phyloP scores from a whole-genome alignment of 2,329 filamentous ascomycete species.

The Pseudovirgaria hyperparasitica region DNA sequence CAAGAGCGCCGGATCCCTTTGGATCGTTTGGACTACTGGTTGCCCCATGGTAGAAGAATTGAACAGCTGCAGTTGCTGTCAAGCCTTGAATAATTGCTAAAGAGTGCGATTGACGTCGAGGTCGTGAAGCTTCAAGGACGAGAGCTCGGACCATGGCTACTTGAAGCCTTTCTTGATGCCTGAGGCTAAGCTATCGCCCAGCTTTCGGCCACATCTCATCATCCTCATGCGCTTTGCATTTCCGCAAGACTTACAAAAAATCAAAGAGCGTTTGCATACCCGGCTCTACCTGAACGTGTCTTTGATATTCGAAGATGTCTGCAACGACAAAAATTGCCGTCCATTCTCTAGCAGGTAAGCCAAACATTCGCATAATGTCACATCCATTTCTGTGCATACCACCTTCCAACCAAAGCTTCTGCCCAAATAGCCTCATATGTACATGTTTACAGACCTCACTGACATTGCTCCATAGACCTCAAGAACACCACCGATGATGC shows the following conservation, averaged over 20 bases:
- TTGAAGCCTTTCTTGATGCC: too few species aligned
- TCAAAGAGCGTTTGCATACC: too few species aligned
- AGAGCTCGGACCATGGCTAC: too few species aligned
- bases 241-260: too few species aligned
- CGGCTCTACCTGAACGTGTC: too few species aligned
- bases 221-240: conserved; percentile 3
- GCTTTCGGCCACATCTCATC: conserved; percentile 7
- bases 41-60: conserved; percentile 58
- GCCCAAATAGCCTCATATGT: neutral
- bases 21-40: conserved; percentile 83
- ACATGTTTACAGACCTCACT: conserved; percentile 1
- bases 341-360: conserved; percentile 52
- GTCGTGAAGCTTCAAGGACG: too few species aligned
- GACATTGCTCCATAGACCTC: conserved; percentile 50
- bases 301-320: conserved; percentile 17
- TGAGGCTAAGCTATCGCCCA: too few species aligned
- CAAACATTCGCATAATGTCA: conserved; percentile 2
- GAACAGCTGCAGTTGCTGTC: conserved; percentile 1
- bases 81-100: too few species aligned
- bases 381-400: conserved; percentile 3
- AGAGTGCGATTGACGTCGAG: too few species aligned
- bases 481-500: conserved; percentile 96
- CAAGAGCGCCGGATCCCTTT: conserved; percentile 97
- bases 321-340: conserved; percentile 44
- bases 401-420: conserved; percentile 1